phyloP scores from a whole-genome alignment of 192 early-diverging fungal species.

The Umbelopsis vinacea region DNA sequence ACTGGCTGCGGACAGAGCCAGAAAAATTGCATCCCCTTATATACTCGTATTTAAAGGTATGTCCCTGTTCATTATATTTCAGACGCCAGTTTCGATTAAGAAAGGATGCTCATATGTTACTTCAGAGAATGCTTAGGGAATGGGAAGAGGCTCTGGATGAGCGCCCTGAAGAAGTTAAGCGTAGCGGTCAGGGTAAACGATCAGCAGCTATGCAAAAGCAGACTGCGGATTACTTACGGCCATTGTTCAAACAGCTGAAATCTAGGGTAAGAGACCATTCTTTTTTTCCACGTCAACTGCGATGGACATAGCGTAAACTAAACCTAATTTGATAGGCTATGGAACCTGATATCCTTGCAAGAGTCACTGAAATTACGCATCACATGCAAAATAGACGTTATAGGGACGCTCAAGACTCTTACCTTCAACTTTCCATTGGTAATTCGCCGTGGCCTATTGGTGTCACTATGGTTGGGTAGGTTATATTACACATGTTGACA shows the following conservation, averaged over 20 bases:
- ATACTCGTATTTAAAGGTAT: conserved; percentile 79
- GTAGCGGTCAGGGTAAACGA: conserved; percentile 79
- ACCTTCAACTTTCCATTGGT: conserved; percentile 92
- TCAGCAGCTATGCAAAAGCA: conserved; percentile 83
- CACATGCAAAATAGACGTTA: conserved; percentile 88
- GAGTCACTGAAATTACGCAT: conserved; percentile 91
- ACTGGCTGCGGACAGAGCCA: conserved; percentile 76
- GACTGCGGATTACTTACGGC: conserved; percentile 86
- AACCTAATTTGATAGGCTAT: conserved; percentile 44
- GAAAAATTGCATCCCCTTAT: conserved; percentile 76
- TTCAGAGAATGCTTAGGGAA: conserved; percentile 73
- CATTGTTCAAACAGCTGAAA: conserved; percentile 89
- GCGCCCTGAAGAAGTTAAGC: conserved; percentile 79
- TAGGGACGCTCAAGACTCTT: conserved; percentile 89
- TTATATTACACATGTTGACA: background rate
- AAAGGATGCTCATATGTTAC: background rate
- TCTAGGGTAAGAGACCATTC: conserved; percentile 44
- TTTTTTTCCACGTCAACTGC: background rate
- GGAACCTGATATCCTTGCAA: conserved; percentile 84
- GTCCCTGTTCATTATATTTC: background rate
- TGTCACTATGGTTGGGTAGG: conserved; percentile 91
- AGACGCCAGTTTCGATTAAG: background rate
- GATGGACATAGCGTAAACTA: background rate
- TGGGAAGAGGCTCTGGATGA: conserved; percentile 83
- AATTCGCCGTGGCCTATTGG: conserved; percentile 99